Conservation (phyloP, 495 filamentous ascomycete genomes). For the Acidiella bohemica region DNA sequence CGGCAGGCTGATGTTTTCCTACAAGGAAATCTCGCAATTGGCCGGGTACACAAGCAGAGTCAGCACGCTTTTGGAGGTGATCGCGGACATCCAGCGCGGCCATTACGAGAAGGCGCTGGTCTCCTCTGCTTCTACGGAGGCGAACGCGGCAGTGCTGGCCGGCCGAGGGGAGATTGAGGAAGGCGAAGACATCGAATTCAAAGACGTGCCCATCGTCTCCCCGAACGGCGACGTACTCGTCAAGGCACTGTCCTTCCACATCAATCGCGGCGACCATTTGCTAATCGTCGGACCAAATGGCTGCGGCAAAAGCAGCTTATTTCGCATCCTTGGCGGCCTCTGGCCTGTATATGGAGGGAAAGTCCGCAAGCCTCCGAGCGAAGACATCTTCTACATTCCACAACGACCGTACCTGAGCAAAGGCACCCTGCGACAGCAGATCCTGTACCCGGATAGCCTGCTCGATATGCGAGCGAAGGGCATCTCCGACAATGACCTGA, state of each 20-base stretch:
- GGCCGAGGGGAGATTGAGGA: slow-evolving; percentile 65
- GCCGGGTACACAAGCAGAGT: slow-evolving; percentile 92
- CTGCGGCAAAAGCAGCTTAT: slow-evolving; percentile 89
- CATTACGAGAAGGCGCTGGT: slow-evolving; percentile 93
- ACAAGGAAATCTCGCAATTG: slow-evolving; percentile 90
- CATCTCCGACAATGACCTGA: slow-evolving; percentile 68
- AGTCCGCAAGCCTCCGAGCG: slow-evolving; percentile 75
- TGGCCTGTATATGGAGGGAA: slow-evolving; percentile 98
- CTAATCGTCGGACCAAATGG: slow-evolving; percentile 94
- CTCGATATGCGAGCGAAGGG: slow-evolving; percentile 76
- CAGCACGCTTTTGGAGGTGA: slow-evolving; percentile 75
- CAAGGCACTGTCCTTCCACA: slow-evolving; percentile 66
- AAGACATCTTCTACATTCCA: slow-evolving; percentile 95
- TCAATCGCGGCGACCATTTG: slow-evolving; percentile 75
- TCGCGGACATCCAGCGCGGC: slow-evolving; percentile 80
- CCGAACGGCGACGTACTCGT: slow-evolving; percentile 92
- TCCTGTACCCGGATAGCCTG: slow-evolving; percentile 87
- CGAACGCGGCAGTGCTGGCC: slow-evolving; percentile 64
- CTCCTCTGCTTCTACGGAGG: slow-evolving; percentile 64
- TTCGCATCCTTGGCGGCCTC: slow-evolving; percentile 87
- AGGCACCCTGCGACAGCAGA: slow-evolving; percentile 81
- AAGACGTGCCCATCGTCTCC: slow-evolving; percentile 87
- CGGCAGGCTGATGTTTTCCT: slow-evolving; percentile 93
- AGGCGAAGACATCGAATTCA: slow-evolving; percentile 73
- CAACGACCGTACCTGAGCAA: slow-evolving; percentile 87